Evolutionary conservation across 306 rosid species (phyloP).

Genomic region (Alnus glutinosa): DNA sequence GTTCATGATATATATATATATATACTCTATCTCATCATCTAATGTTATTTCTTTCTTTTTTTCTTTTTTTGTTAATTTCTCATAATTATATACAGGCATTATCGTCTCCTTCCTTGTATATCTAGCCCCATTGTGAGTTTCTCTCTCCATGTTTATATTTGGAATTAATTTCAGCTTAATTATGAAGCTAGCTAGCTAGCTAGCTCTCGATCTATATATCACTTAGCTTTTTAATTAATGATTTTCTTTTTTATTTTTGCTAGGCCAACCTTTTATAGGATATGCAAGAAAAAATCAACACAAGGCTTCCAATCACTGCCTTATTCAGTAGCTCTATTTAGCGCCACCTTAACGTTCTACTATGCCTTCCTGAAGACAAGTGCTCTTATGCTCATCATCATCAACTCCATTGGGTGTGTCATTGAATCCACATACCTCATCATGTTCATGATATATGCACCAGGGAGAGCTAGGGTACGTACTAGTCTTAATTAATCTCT

Average conservation of each 20-base stretch:
- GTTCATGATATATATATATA: no score
- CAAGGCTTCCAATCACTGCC: slow-evolving; percentile 39
- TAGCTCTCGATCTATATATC: background rate
- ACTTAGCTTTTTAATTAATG: background rate
- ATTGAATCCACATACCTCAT: slow-evolving; percentile 32
- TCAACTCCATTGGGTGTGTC: slow-evolving; percentile 32
- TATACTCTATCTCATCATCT: no score
- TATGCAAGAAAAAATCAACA: slow-evolving; percentile 34
- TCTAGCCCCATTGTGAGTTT: slow-evolving; percentile 38
- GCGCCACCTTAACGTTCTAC: slow-evolving; percentile 40
- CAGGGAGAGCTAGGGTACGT: slow-evolving; percentile 28
- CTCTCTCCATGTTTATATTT: background rate
- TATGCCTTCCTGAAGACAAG: slow-evolving; percentile 35
- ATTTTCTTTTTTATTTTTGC: background rate
- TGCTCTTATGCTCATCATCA: slow-evolving; percentile 27
- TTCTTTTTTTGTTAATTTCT: background rate
- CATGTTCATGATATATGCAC: slow-evolving; percentile 31
- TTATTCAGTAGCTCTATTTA: slow-evolving; percentile 45
- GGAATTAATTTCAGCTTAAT: no score
- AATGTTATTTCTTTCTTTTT: background rate
- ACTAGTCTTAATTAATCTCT: no score
- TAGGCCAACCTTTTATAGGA: slow-evolving; percentile 42
- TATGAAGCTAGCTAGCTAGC: no score
- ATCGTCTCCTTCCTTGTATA: slow-evolving; percentile 28
- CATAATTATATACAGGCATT: slow-evolving; percentile 18